phyloP scores from a whole-genome alignment of 768 basidiomycete genomes.

The Hortiboletus flavorubellus region DNA sequence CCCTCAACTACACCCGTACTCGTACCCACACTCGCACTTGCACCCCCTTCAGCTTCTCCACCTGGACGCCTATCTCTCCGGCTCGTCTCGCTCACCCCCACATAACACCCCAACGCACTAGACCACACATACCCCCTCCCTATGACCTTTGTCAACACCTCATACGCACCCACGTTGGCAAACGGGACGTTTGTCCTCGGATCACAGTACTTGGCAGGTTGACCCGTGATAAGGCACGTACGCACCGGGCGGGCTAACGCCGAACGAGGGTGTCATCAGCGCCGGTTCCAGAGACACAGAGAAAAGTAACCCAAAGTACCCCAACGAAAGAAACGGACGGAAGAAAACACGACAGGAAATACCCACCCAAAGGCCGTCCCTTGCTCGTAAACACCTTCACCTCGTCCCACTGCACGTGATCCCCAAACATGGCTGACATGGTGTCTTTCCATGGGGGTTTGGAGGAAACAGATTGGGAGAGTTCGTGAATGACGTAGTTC shows the following conservation, averaged over 20 bases:
- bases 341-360: background rate
- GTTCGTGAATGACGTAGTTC: slow-evolving; percentile 72
- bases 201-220: slow-evolving; percentile 72
- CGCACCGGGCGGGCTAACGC: slow-evolving; percentile 53
- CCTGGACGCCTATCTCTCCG: background rate
- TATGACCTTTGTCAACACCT: slow-evolving; percentile 57
- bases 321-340: background rate
- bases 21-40: too few species aligned
- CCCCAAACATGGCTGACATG: slow-evolving; percentile 81
- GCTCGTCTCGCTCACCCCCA: slow-evolving; percentile 14
- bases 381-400: slow-evolving; percentile 62
- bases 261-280: background rate
- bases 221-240: slow-evolving; percentile 77
- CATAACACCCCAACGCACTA: slow-evolving; percentile 41
- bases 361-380: slow-evolving; percentile 60
- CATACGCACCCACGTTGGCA: slow-evolving; percentile 64
- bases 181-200: slow-evolving; percentile 79
- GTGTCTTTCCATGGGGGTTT: slow-evolving; percentile 66
- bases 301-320: background rate
- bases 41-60: background rate
- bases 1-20: background rate
- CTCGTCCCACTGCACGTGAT: slow-evolving; percentile 79
- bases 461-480: slow-evolving; percentile 41
- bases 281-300: background rate
- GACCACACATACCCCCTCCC: slow-evolving; percentile 71